These are phyloP conservation scores for Reticulascus tulasneorum DNA, from an alignment of 2,329 filamentous ascomycete species.

Conservation along the genomic window DNA sequence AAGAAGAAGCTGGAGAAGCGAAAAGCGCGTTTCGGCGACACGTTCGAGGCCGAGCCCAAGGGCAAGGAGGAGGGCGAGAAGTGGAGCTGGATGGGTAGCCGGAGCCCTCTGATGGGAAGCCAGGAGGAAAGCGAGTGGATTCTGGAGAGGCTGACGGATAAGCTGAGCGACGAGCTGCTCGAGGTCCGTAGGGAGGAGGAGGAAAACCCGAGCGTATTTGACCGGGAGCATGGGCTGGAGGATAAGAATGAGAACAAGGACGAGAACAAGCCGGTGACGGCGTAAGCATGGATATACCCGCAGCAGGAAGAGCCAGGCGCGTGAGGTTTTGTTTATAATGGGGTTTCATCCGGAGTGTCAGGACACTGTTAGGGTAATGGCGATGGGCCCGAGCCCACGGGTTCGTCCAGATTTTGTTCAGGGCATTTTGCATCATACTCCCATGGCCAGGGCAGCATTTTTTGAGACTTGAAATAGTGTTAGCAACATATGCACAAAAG, in stretches of 20 bases:
- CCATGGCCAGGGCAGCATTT: no score
- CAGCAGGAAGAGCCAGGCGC: no score
- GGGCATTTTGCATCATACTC: no score
- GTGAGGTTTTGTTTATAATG: no score
- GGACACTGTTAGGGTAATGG: no score
- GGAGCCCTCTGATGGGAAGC: slow-evolving; percentile 66
- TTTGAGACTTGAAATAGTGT: no score
- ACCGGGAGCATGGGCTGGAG: slow-evolving; percentile 45
- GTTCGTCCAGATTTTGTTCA: no score
- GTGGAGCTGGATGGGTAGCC: slow-evolving; percentile 72
- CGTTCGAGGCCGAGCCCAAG: slow-evolving; percentile 7
- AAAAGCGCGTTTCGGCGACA: slow-evolving; percentile 11
- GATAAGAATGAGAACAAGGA: slow-evolving; percentile 14
- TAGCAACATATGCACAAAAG: no score
- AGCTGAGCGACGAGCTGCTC: slow-evolving; percentile 53
- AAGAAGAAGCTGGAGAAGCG: slow-evolving; percentile 14
- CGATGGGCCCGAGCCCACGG: no score
- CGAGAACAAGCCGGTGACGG: slow-evolving; percentile 1
- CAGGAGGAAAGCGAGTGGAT: slow-evolving; percentile 72
- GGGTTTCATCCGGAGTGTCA: no score
- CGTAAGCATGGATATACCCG: no score
- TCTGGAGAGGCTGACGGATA: slow-evolving; percentile 57
- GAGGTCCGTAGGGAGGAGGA: slow-evolving; percentile 12
- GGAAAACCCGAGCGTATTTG: slow-evolving; percentile 14
- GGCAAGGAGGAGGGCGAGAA: slow-evolving; percentile 27